These are phyloP conservation scores for Cytospora schulzeri DNA, from an alignment of 2,329 filamentous ascomycete species.

Conservation along the genomic window DNA sequence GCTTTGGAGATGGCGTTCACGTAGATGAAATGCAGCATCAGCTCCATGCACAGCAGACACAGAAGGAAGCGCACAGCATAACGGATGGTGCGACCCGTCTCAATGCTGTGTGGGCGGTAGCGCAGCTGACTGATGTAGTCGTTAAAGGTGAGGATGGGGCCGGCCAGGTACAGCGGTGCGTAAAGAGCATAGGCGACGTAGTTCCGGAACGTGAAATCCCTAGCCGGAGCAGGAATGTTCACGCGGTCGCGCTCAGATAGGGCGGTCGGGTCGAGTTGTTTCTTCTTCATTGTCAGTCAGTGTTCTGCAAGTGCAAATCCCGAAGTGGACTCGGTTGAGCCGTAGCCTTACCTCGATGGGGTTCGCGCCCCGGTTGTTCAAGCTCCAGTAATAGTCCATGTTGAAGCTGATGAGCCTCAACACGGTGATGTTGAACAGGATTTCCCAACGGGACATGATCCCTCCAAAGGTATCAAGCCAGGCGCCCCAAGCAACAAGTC, in stretches of 20 bases:
- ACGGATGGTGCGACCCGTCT: constrained; percentile 68
- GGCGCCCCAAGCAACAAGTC: constrained; percentile 62
- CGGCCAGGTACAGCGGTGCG: constrained; percentile 87
- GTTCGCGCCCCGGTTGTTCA: constrained; percentile 64
- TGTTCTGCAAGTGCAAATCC: constrained; percentile 19
- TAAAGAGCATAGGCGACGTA: constrained; percentile 91
- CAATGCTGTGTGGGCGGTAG: constrained; percentile 72
- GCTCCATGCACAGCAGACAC: constrained; percentile 83
- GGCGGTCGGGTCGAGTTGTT: constrained; percentile 84
- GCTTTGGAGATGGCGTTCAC: constrained; percentile 88
- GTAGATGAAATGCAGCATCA: constrained; percentile 90
- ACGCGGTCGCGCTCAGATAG: constrained; percentile 90
- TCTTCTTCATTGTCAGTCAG: constrained; percentile 85
- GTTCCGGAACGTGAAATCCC: constrained; percentile 79
- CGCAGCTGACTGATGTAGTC: constrained; percentile 90
- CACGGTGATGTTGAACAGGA: constrained; percentile 96
- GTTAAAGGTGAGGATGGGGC: constrained; percentile 96
- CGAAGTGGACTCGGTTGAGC: not conserved
- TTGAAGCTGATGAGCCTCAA: constrained; percentile 95
- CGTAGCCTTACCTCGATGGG: constrained; percentile 73
- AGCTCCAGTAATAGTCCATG: constrained; percentile 92
- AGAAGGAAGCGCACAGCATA: constrained; percentile 84
- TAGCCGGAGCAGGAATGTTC: constrained; percentile 67
- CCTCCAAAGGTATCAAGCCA: constrained; percentile 81
- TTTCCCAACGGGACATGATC: constrained; percentile 87